Conservation (phyloP, 1,284 basidiomycete species). For the Pseudozyma pruni region DNA sequence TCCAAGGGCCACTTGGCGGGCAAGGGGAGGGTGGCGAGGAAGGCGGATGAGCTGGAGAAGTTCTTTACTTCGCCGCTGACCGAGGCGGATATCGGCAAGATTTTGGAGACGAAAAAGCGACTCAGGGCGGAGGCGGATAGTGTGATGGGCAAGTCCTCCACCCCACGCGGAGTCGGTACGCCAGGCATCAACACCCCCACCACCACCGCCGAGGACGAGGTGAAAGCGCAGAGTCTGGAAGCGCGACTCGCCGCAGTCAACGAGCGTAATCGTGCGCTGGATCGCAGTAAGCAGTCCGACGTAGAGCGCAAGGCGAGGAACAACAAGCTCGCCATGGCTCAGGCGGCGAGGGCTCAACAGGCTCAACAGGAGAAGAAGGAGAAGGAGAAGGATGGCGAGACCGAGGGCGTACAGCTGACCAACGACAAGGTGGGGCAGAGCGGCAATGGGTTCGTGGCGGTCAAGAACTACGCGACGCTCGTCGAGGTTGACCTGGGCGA, state of each 20-base stretch:
- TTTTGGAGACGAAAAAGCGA: constrained; percentile 49
- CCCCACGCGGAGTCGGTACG: neutral
- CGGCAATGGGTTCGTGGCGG: constrained; percentile 67
- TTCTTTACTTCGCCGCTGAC: constrained; percentile 52
- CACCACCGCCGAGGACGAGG: neutral
- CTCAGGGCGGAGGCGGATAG: constrained; percentile 29
- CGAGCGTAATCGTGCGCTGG: constrained; percentile 84
- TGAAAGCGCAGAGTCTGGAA: constrained; percentile 66
- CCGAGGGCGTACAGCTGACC: constrained; percentile 25
- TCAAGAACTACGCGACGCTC: constrained; percentile 67
- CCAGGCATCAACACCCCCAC: neutral
- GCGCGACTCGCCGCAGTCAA: constrained; percentile 81
- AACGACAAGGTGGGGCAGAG: constrained; percentile 25
- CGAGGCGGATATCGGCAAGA: constrained; percentile 53
- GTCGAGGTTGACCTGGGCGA: constrained; percentile 70
- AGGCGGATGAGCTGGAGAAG: constrained; percentile 52
- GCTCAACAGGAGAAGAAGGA: neutral
- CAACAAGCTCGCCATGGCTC: constrained; percentile 9
- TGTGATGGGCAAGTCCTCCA: constrained; percentile 24
- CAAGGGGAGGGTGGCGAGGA: constrained; percentile 22
- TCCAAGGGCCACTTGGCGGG: constrained; percentile 30
- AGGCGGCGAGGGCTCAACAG: constrained; percentile 2
- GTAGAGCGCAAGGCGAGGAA: constrained; percentile 77
- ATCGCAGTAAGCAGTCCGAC: constrained; percentile 79
- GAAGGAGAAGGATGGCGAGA: neutral